Conservation (phyloP, 106 monocot species). For the Cymbidium sinense region DNA sequence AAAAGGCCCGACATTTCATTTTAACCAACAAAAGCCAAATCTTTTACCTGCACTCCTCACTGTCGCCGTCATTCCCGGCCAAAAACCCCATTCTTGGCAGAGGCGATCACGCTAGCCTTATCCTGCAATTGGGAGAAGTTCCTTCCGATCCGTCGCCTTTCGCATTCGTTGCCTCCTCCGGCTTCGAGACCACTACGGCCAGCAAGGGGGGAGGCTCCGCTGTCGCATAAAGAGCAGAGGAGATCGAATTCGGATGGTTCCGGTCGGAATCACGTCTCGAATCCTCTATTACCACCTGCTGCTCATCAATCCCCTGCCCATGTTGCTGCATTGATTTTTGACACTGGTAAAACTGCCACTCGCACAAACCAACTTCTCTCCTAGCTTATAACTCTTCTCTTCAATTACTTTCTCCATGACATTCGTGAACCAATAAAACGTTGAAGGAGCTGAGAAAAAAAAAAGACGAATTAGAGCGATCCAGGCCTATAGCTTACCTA, state of each 20-base stretch:
- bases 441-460: not conserved
- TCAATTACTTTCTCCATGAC: not conserved
- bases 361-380: too few species aligned
- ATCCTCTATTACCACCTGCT: too few species aligned
- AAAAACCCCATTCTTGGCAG: slow-evolving; percentile 19
- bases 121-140: not conserved
- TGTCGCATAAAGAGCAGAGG: not conserved
- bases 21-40: not conserved
- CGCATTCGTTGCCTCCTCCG: slow-evolving; percentile 4
- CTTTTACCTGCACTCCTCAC: slow-evolving; percentile 25
- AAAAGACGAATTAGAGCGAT: not conserved
- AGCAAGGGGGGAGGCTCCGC: not conserved
- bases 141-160: slow-evolving; percentile 9
- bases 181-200: slow-evolving; percentile 8
- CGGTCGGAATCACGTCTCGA: not conserved
- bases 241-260: not conserved
- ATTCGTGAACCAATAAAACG: not conserved
- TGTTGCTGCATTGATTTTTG: too few species aligned
- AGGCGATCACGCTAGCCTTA: not conserved
- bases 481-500: too few species aligned
- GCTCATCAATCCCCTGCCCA: too few species aligned
- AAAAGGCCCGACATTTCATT: not conserved
- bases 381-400: not conserved
- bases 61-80: slow-evolving; percentile 19
- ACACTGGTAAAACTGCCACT: too few species aligned